Base-by-base conservation (phyloP, 768 basidiomycete species). In the Paxillus involutus region DNA sequence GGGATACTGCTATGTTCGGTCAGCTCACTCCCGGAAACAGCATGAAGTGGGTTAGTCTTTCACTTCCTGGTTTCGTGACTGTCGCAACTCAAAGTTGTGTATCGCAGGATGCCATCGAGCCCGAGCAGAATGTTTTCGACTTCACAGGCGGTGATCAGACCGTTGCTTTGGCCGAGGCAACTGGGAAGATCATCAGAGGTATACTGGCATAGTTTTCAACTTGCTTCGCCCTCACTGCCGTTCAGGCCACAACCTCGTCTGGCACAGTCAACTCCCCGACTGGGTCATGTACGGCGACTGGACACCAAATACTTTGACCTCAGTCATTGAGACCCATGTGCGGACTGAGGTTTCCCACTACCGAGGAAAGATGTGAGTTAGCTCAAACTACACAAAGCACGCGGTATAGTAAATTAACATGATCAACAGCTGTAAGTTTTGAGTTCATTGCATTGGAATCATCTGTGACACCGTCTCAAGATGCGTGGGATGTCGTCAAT, bases 61-160 rank as follows among this genome's bases (percentile, higher is more conserved):
- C 4, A 17, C 47, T 45, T 37, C 24, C 42, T 21, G 39, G 29
- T 26, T 46, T 6, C 14, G 24, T n/a, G n/a, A 16, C 12, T 13
- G 14, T 21, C 29, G 45, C 3, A 26, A 46, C 19, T 32, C 16
- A 17, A 21, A 17, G 16, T 13, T 16, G 8, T 35, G 29, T 8
- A 10, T 35, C 17, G 11, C n/a, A 63, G 63, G 56, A 62, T 47
- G 51, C 58, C 24, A 52, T 51, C n/a, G 63, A 68, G 40, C 65
- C 63, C 19, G 45, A 65, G 36, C 63, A 59, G 35, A 67, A 61
- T 13, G 51, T 59, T 32, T 67, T 68, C 52, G 53, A 61, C 37
- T 67, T 60, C 30, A 53, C 60, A 36, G 51, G 53, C 1, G 57
- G 63, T 32, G 61, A 69, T 36, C 56, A 65, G 42, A 55, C 64